phyloP scores from a whole-genome alignment of 441 rosid species.

The Euphorbia schlechtendalii region DNA sequence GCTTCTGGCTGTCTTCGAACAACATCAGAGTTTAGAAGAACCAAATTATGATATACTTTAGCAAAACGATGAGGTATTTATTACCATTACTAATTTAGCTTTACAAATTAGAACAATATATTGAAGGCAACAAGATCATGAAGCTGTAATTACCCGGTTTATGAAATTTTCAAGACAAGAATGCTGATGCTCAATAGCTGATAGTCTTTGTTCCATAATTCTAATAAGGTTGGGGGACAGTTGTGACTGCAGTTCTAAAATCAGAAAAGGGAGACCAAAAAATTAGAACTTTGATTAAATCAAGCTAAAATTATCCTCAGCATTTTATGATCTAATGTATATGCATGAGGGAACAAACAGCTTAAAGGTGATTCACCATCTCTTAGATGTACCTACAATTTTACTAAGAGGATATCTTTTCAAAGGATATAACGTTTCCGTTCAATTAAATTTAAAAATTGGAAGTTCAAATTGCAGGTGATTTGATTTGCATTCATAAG shows the following conservation, averaged over 20 bases:
- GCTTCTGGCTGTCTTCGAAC: slow-evolving; percentile 86
- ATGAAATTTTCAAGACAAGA: slow-evolving; percentile 52
- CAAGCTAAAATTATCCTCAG: neutral
- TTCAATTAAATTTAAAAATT: too few relatives aligned
- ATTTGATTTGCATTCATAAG: too few relatives aligned
- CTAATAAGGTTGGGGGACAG: slow-evolving; percentile 61
- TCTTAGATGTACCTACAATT: neutral
- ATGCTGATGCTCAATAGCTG: slow-evolving; percentile 59
- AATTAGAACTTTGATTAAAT: neutral
- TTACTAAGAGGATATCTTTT: neutral
- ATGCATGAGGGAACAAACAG: neutral
- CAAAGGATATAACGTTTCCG: too few relatives aligned
- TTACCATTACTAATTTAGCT: neutral
- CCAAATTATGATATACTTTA: neutral
- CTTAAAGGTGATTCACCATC: neutral
- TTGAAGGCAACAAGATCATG: neutral
- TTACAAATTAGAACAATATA: neutral
- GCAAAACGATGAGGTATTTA: neutral
- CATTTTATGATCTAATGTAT: neutral
- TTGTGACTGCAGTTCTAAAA: slow-evolving; percentile 45
- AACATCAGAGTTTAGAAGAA: slow-evolving; percentile 22
- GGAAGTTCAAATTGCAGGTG: neutral
- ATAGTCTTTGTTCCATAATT: slow-evolving; percentile 67
- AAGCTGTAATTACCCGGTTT: slow-evolving; percentile 43
- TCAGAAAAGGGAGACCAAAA: neutral